phyloP scores from a whole-genome alignment of 306 rosid genomes.

The Elaeagnus macrophylla region DNA sequence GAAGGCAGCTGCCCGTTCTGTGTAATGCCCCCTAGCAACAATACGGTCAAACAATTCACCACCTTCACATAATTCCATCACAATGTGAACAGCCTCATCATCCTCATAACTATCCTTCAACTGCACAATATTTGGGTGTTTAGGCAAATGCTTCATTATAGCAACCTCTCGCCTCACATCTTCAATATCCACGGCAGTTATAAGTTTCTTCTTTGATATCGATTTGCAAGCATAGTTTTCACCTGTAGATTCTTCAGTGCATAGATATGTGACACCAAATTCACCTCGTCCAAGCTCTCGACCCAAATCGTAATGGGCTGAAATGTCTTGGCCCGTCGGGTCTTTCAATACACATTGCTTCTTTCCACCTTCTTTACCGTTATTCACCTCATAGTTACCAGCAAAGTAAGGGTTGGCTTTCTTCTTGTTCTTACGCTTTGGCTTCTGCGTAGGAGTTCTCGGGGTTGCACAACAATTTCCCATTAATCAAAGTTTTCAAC shows the following conservation, averaged over 20 bases:
- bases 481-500: constrained; percentile 24
- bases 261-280: constrained; percentile 49
- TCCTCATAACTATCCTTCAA: constrained; percentile 50
- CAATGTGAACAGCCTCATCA: constrained; percentile 45
- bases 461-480: constrained; percentile 51
- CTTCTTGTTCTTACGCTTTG: constrained; percentile 26
- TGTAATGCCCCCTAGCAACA: constrained; percentile 58
- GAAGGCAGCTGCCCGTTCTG: constrained; percentile 51
- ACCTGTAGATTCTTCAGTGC: constrained; percentile 25
- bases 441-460: constrained; percentile 21
- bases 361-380: constrained; percentile 26
- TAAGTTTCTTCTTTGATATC: constrained; percentile 51
- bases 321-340: constrained; percentile 39
- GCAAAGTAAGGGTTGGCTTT: constrained; percentile 29
- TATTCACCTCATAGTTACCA: constrained; percentile 16
- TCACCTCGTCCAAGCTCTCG: constrained; percentile 59
- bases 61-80: constrained; percentile 54
- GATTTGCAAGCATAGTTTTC: constrained; percentile 55
- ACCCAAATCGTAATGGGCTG: constrained; percentile 36
- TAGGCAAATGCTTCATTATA: constrained; percentile 43
- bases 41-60: constrained; percentile 54
- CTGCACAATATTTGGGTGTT: constrained; percentile 36
- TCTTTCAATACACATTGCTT: constrained; percentile 36
- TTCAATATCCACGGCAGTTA: constrained; percentile 44
- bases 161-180: constrained; percentile 53